phyloP scores from a whole-genome alignment of 129 eudicot species.

The Flaveria bidentis region DNA sequence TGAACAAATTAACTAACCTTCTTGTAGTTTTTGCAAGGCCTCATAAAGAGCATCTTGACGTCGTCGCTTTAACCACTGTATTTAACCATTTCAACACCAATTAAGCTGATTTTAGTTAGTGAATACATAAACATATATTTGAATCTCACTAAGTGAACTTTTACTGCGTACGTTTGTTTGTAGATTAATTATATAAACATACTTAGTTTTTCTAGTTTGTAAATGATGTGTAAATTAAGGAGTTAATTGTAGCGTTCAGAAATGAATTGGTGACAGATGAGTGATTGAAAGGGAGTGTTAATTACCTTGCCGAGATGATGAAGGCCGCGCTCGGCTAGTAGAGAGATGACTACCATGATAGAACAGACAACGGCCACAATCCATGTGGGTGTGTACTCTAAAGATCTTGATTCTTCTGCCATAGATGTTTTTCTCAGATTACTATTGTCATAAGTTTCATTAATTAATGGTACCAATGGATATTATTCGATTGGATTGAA shows the following conservation, averaged over 20 bases:
- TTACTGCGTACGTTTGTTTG: no score
- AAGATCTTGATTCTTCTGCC: slow-evolving; percentile 37
- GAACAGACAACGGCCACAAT: slow-evolving; percentile 39
- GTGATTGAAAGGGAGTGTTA: background rate
- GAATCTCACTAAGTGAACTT: no score
- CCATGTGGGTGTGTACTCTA: slow-evolving; percentile 48
- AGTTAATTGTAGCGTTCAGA: no score
- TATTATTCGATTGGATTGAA: background rate
- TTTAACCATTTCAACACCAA: background rate
- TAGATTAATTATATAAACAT: no score
- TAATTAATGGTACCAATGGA: slow-evolving; percentile 6
- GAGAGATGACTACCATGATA: slow-evolving; percentile 37
- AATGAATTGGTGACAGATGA: no score
- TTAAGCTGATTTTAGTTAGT: no score
- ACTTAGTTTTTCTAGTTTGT: no score
- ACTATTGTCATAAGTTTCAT: background rate
- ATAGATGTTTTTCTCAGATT: background rate
- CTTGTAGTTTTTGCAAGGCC: slow-evolving; percentile 79
- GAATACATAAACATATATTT: no score
- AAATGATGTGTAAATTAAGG: no score
- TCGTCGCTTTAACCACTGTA: slow-evolving; percentile 56
- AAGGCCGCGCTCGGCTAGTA: slow-evolving; percentile 43
- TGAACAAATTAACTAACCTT: slow-evolving; percentile 41
- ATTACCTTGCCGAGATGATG: slow-evolving; percentile 48
- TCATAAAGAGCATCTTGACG: slow-evolving; percentile 57